Base-by-base conservation (phyloP, 2,329 filamentous ascomycete genomes). In the Teratosphaeria epicoccoides region DNA sequence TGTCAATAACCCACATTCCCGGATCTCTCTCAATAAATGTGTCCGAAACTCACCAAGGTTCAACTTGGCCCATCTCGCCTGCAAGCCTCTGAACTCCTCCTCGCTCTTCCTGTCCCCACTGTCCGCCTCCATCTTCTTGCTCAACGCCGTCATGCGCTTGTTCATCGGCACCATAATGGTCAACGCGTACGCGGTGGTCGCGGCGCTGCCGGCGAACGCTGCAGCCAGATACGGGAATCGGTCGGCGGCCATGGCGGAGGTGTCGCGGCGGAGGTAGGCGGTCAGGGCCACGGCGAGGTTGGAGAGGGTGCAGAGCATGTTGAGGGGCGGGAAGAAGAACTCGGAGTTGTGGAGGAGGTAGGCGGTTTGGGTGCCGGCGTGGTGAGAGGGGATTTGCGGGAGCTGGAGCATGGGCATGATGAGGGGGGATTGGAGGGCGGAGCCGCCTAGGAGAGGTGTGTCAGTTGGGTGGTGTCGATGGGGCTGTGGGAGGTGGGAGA, bases 141-240 rank as follows among this genome's bases (percentile, higher is more conserved):
- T 56, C 46, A 58, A 48, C 26, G 49, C 52, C 12, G 56, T 49
- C 62, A 66, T 61, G n/a, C 55, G 53, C 51, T 57, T 61, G 57
- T 66, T 66, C 51, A 62, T 59, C 22, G 62, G 63, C 22, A 65
- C 62, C 62, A 64, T 63, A 37, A 66, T 60, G 9, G 49, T 46
- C 24, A 66, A 51, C 23, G 62, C 61, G 49, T 56, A 66, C 3
- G 59, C 60, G 9, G 64, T 66, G 3, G 63, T 63, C 9, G 57
- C 61, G 9, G 62, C 23, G 47, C 59, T 61, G n/a, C 59, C 52
- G 6, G 48, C 60, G 17, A 59, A 55, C 1, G 60, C 57, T 6
- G 56, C 49, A 10, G 53, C 55, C 10, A 64, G 43, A 49, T 56
- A 57, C 14, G 62, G 60, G 11, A 63, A 52, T 53, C 65, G 63